Percentiles rank a stretch among this genome's conserved stretches.
These are phyloP conservation scores for Hippophae tibetana DNA, from an alignment of 306 rosid genomes.

Conservation along the genomic window DNA sequence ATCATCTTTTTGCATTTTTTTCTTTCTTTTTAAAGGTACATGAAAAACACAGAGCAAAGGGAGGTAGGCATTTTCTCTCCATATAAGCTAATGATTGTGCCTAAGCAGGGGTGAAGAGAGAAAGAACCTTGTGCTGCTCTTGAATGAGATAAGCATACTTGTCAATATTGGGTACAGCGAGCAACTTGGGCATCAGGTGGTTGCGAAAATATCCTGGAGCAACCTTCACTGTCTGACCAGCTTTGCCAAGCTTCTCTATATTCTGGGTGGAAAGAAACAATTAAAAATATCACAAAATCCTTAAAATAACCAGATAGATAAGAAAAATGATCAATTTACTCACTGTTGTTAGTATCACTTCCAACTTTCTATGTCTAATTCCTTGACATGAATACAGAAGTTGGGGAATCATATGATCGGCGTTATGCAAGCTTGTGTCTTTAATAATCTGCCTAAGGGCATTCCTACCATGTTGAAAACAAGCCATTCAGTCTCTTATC, in stretches of 20 bases:
- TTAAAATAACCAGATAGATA: not conserved
- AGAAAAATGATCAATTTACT: constrained; percentile 4
- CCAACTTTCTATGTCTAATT: constrained; percentile 58
- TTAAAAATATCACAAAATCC: not conserved
- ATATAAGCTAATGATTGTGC: too few species aligned
- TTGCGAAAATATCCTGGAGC: constrained; percentile 89
- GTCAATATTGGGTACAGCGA: constrained; percentile 84
- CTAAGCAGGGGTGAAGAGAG: not conserved
- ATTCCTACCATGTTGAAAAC: constrained; percentile 49
- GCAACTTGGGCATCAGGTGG: constrained; percentile 88
- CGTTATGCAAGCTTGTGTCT: constrained; percentile 26
- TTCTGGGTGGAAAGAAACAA: constrained; percentile 26
- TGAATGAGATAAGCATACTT: constrained; percentile 66
- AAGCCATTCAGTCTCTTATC: constrained; percentile 29
- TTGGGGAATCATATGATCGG: constrained; percentile 43
- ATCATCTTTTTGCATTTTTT: too few species aligned
- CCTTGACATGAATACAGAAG: constrained; percentile 61
- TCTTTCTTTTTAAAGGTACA: too few species aligned
- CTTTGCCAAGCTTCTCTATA: constrained; percentile 74
- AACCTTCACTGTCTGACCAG: constrained; percentile 82
- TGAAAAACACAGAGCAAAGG: too few species aligned
- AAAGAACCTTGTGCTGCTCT: constrained; percentile 61
- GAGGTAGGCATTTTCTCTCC: too few species aligned
- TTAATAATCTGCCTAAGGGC: constrained; percentile 44
- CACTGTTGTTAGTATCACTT: constrained; percentile 78